Percentiles rank a stretch among this genome's conserved stretches.
Conservation (phyloP, 1,139 yeast genomes). For the Scheffersomyces quercinus region DNA sequence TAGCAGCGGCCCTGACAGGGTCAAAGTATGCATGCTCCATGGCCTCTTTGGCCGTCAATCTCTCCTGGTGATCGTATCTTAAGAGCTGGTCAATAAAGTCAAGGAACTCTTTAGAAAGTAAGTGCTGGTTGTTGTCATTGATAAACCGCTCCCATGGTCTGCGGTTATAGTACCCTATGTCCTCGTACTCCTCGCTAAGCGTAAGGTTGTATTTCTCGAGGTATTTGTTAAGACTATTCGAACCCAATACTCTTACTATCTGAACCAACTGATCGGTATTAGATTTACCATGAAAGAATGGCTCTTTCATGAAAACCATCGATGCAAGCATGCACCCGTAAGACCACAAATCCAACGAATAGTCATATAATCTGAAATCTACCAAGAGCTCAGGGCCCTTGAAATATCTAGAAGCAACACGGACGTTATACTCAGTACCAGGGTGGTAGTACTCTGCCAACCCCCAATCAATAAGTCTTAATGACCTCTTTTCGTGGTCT, state of each 20-base stretch:
- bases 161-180: conserved; percentile 75
- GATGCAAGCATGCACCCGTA: conserved; percentile 98
- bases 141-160: conserved; percentile 88
- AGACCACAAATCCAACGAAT: conserved; percentile 95
- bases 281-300: conserved; percentile 95
- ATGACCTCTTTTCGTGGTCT: conserved; percentile 71
- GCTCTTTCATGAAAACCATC: conserved; percentile 92
- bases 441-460: conserved; percentile 96
- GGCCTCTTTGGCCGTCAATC: conserved; percentile 94
- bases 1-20: conserved; percentile 18
- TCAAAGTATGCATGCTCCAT: conserved; percentile 80
- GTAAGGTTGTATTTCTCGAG: conserved; percentile 73
- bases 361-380: conserved; percentile 92
- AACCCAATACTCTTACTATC: conserved; percentile 90
- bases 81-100: conserved; percentile 82
- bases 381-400: conserved; percentile 97
- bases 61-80: conserved; percentile 90
- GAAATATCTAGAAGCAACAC: conserved; percentile 97
- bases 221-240: conserved; percentile 76
- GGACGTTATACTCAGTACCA: conserved; percentile 90
- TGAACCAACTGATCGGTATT: conserved; percentile 96
- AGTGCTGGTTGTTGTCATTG: conserved; percentile 69
- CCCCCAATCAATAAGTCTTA: conserved; percentile 97
- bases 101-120: conserved; percentile 68
- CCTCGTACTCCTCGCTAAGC: conserved; percentile 81